These are phyloP conservation scores for Aspergillus sp. DNA, from an alignment of 2,329 filamentous ascomycete genomes.

Conservation along the genomic window DNA sequence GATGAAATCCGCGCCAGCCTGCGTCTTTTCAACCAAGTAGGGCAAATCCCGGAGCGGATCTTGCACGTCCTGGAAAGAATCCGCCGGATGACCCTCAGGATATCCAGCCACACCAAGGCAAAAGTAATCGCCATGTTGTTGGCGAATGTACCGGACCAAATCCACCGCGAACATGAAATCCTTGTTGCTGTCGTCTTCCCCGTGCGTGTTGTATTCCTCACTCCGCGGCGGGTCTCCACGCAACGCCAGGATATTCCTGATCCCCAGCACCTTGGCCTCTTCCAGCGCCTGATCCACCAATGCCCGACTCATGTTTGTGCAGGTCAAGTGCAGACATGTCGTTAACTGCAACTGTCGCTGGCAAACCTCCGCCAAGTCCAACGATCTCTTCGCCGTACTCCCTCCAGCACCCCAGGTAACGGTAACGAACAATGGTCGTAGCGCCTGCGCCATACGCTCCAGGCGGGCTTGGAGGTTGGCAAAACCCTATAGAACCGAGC, in stretches of 20 bases:
- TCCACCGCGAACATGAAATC: conserved; percentile 87
- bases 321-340: conserved; percentile 91
- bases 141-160: conserved; percentile 78
- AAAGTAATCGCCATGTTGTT: conserved; percentile 85
- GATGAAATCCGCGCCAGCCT: conserved; percentile 91
- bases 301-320: conserved; percentile 88
- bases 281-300: conserved; percentile 83
- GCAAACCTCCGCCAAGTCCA: conserved; percentile 91
- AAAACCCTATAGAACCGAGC: conserved; percentile 53
- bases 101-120: conserved; percentile 92
- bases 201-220: conserved; percentile 72
- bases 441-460: conserved; percentile 84
- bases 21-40: conserved; percentile 80
- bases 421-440: conserved; percentile 89
- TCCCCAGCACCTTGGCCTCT: conserved; percentile 80
- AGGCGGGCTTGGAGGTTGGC: conserved; percentile 88
- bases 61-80: conserved; percentile 75
- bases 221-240: conserved; percentile 83
- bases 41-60: conserved; percentile 62
- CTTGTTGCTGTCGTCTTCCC: conserved; percentile 54
- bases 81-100: conserved; percentile 89
- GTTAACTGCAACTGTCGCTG: conserved; percentile 86
- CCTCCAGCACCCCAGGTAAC: conserved; percentile 97
- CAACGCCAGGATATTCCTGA: conserved; percentile 87
- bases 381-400: conserved; percentile 79